Conservation (phyloP, 495 filamentous ascomycete genomes). For the Penicillium cataractarum region DNA sequence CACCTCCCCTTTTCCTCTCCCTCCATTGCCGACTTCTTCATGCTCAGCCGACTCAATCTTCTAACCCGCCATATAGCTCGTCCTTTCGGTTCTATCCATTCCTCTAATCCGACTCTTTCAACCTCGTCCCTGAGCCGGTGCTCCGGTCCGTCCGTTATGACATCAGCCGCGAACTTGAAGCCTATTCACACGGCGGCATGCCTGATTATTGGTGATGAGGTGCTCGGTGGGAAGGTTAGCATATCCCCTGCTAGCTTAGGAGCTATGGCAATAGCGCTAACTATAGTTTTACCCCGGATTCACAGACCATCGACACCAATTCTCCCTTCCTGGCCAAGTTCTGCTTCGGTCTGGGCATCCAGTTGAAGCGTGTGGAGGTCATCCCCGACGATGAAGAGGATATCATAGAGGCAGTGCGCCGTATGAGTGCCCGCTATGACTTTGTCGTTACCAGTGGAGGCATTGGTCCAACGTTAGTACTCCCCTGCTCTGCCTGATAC, state of each 20-base stretch:
- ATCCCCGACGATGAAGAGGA: conserved; percentile 89
- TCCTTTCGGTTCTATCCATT: conserved; percentile 53
- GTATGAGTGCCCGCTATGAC: conserved; percentile 88
- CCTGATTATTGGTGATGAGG: conserved; percentile 95
- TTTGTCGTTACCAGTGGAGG: conserved; percentile 94
- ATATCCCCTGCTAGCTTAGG: too few relatives aligned
- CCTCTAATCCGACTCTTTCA: conserved; percentile 34
- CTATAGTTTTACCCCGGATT: neutral
- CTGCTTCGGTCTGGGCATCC: conserved; percentile 90
- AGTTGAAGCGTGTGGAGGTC: conserved; percentile 86
- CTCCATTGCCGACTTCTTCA: conserved; percentile 34
- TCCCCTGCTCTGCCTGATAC: conserved; percentile 11
- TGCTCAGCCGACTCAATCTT: conserved; percentile 77
- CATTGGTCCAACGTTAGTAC: conserved; percentile 85
- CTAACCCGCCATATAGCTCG: conserved; percentile 72
- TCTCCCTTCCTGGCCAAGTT: conserved; percentile 89
- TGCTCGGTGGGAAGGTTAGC: conserved; percentile 89
- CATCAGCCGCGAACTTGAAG: conserved; percentile 56
- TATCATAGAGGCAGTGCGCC: conserved; percentile 82
- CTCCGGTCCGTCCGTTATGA: conserved; percentile 50
- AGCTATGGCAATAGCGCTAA: conserved; percentile 4
- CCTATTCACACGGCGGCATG: conserved; percentile 90
- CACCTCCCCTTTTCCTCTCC: neutral
- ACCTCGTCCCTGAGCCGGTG: conserved; percentile 40
- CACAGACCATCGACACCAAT: conserved; percentile 85